Percentiles rank a stretch among this genome's conserved stretches.
These are phyloP conservation scores for Cetraspora pellucida DNA, from an alignment of 192 early-diverging fungal species.

Conservation along the genomic window DNA sequence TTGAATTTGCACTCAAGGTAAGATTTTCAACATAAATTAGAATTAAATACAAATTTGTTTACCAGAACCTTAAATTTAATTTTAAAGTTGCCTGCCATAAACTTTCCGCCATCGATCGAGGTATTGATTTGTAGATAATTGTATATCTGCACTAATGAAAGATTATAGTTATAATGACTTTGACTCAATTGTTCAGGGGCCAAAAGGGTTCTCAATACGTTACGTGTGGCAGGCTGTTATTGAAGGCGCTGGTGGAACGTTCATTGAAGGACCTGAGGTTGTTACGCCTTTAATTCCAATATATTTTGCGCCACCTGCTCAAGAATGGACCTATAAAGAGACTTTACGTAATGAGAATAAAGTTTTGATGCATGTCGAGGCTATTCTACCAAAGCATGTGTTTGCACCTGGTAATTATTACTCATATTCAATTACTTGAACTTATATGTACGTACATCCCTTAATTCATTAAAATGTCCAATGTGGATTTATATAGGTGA, in stretches of 20 bases:
- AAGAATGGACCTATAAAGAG: conserved; percentile 38
- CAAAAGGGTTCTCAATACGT: conserved; percentile 12
- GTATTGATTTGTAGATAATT: conserved; percentile 38
- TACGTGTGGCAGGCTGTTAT: conserved; percentile 16
- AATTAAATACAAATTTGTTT: too few relatives aligned
- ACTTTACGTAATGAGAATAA: conserved; percentile 38
- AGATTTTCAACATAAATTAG: background rate
- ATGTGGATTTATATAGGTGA: background rate
- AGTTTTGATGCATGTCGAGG: conserved; percentile 40
- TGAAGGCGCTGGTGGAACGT: conserved; percentile 18
- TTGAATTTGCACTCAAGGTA: conserved; percentile 48
- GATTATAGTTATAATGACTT: background rate
- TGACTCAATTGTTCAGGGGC: conserved; percentile 31
- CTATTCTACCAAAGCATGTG: conserved; percentile 39
- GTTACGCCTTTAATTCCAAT: conserved; percentile 43
- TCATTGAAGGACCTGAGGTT: conserved; percentile 41
- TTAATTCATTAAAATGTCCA: conserved; percentile 23
- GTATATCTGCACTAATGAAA: background rate
- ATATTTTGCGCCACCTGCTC: conserved; percentile 39
- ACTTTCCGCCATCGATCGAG: conserved; percentile 47
- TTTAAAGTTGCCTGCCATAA: conserved; percentile 43
- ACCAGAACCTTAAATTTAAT: background rate
- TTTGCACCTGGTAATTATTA: conserved; percentile 43
- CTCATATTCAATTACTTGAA: background rate
- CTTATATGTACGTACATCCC: conserved; percentile 36